Base-by-base conservation (phyloP, 2,329 filamentous ascomycete genomes). In the Colletotrichum liaoningense region DNA sequence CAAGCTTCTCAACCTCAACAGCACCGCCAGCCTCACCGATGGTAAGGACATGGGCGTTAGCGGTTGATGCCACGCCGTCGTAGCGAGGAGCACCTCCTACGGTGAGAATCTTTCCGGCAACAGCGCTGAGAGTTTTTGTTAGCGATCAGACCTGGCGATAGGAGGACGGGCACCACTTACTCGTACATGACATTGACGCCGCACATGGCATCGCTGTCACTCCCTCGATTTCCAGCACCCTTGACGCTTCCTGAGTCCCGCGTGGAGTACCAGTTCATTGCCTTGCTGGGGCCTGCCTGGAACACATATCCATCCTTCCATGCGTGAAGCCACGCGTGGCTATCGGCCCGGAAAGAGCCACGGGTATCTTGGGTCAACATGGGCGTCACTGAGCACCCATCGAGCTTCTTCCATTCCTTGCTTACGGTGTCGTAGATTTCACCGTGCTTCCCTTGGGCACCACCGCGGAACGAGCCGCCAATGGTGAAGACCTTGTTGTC, bases 101-200 rank as follows among this genome's bases (percentile, higher is more conserved):
- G 0, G 87, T 85, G 2, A 90, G 80, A 35, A 90, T 90, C 77
- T 89, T 89, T 24, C 89, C 89, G 5, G 22, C 22, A 24, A 28
- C 26, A 30, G 88, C 88, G 76, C 42, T 49, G 7, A 9, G 19
- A 49, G 19, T 22, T 11, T 1, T 22, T 0, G 19, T 49, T 11
- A 49, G 19, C 42, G 42, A 49, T 19, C 16, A 49, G 19, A 49
- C 42, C n/a, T 19, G 42, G 42, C 7, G 19, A 49, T 49, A 2
- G 42, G 16, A 9, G 42, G 19, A 7, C 8, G 42, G 19, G n/a
- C 7, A 11, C 5, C 7, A 49, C 42, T n/a, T 22, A 49, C 42
- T 91, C 89, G 74, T 86, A 91, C 88, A 91, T 90, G 73, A 88
- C 84, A 3, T 86, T 84, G 58, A 85, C 86, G 11, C 88, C 89